Conservation (phyloP, 805 yeast species). For the Candida glaebosa region DNA sequence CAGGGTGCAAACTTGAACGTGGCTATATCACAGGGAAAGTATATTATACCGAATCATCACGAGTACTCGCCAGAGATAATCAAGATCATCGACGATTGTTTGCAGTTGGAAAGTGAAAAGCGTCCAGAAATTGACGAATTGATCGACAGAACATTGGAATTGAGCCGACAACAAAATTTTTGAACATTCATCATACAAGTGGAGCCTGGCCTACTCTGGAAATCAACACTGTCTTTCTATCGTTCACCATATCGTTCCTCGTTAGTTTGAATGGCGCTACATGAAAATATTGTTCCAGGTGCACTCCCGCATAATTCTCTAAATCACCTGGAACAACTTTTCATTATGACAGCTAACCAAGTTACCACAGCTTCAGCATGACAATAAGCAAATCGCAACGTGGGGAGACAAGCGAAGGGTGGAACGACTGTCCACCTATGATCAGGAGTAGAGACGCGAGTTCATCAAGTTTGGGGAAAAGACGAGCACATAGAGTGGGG, state of each 20-base stretch:
- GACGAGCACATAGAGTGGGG: neutral
- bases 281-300: too few relatives aligned
- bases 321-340: neutral
- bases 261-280: too few relatives aligned
- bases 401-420: slow-evolving; percentile 45
- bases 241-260: too few relatives aligned
- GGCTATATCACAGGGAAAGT: slow-evolving; percentile 70
- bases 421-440: slow-evolving; percentile 57
- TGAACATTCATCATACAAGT: too few relatives aligned
- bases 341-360: neutral
- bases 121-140: slow-evolving; percentile 67
- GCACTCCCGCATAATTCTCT: neutral
- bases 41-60: slow-evolving; percentile 50
- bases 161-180: slow-evolving; percentile 14
- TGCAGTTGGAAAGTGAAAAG: slow-evolving; percentile 54
- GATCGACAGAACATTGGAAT: slow-evolving; percentile 45
- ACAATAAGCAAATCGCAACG: slow-evolving; percentile 33
- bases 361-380: too few relatives aligned
- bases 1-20: slow-evolving; percentile 78
- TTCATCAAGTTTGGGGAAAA: neutral
- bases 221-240: too few relatives aligned
- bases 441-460: slow-evolving; percentile 7
- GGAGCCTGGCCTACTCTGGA: too few relatives aligned
- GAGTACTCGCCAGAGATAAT: slow-evolving; percentile 55
- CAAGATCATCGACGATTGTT: slow-evolving; percentile 55